phyloP scores from a whole-genome alignment of 345 rosid genomes.

The Alliaria petiolata region DNA sequence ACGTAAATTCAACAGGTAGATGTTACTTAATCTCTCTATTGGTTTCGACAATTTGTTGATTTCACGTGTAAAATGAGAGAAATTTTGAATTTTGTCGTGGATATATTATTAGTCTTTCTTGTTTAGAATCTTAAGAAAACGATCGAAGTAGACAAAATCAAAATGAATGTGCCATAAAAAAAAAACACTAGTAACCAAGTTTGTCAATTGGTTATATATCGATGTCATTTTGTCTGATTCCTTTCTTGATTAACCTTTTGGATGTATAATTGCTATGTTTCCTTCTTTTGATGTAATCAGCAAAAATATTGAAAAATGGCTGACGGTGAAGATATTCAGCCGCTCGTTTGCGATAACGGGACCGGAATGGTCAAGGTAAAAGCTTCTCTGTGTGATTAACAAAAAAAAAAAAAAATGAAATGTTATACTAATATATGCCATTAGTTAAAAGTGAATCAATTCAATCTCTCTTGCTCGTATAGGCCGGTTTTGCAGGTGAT shows the following conservation, averaged over 20 bases:
- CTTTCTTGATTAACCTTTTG: not conserved
- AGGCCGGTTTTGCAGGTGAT: slow-evolving; percentile 76
- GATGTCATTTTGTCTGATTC: not conserved
- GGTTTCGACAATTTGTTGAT: not conserved
- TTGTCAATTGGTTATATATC: no score
- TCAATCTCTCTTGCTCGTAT: not conserved
- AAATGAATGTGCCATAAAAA: not conserved
- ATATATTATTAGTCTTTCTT: no score
- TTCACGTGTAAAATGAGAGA: no score
- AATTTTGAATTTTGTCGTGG: not conserved
- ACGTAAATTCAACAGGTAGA: slow-evolving; percentile 17
- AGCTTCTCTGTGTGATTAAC: not conserved
- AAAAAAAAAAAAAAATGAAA: not conserved
- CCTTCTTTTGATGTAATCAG: slow-evolving; percentile 11
- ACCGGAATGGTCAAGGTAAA: slow-evolving; percentile 68
- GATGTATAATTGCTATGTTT: slow-evolving; percentile 5
- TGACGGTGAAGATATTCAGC: slow-evolving; percentile 61
- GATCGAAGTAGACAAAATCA: not conserved
- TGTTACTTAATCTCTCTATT: not conserved
- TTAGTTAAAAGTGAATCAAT: not conserved
- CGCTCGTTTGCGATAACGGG: slow-evolving; percentile 64
- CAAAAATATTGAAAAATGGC: slow-evolving; percentile 42
- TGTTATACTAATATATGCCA: not conserved
- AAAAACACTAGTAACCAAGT: no score
- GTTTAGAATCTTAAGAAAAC: not conserved